Conservation (phyloP, 1,284 basidiomycete genomes). For the Trametes sp. region DNA sequence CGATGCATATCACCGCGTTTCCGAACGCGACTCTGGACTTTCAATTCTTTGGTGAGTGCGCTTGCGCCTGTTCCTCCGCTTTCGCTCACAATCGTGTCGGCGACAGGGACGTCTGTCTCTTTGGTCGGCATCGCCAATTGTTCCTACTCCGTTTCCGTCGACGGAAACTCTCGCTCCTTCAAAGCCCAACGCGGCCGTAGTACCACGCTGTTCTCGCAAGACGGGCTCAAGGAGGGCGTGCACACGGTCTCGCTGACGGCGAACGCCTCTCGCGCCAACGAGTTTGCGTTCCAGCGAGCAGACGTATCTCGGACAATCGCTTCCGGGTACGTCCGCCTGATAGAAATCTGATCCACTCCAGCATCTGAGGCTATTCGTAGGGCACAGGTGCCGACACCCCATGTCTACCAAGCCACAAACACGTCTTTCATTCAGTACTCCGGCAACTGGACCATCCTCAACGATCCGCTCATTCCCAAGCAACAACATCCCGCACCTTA, state of each 20-base stretch:
- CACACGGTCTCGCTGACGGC: constrained; percentile 36
- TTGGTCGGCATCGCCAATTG: constrained; percentile 23
- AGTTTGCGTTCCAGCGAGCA: constrained; percentile 33
- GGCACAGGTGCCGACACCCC: constrained; percentile 4
- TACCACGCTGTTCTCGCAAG: constrained; percentile 23
- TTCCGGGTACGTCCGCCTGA: not conserved
- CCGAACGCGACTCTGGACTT: constrained; percentile 36
- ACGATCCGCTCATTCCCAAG: constrained; percentile 38
- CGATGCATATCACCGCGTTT: constrained; percentile 37
- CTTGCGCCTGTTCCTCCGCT: not conserved
- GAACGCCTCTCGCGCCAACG: constrained; percentile 14
- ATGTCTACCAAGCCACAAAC: constrained; percentile 37
- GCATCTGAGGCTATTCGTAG: not conserved
- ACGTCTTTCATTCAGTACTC: constrained; percentile 37
- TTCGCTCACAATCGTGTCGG: not conserved
- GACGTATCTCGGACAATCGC: constrained; percentile 23
- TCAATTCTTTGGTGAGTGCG: constrained; percentile 38
- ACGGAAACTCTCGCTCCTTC: constrained; percentile 29
- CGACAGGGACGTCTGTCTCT: constrained; percentile 4
- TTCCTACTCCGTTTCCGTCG: constrained; percentile 30
- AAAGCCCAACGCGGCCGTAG: constrained; percentile 14
- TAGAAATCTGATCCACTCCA: not conserved
- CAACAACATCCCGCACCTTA: constrained; percentile 39
- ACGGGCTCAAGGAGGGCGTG: constrained; percentile 16
- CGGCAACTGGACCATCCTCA: constrained; percentile 36